Conservation (phyloP, 495 filamentous ascomycete genomes). For the Talaromyces ruber region DNA sequence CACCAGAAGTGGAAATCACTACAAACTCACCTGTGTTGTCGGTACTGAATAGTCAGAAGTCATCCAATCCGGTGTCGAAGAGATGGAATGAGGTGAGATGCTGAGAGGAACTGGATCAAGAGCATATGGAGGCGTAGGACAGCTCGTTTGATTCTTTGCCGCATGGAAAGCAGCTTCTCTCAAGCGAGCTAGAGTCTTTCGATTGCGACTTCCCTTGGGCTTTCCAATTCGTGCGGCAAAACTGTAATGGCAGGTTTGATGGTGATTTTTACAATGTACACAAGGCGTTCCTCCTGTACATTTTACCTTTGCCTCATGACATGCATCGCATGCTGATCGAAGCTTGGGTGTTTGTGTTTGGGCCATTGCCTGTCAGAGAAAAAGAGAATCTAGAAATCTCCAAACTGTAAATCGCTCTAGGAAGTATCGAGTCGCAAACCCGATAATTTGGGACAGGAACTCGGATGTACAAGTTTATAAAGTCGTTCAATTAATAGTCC, state of each 20-base stretch:
- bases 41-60: not conserved
- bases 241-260: slow-evolving; percentile 7
- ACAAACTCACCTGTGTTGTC: not conserved
- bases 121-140: not conserved
- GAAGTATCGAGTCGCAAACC: not conserved
- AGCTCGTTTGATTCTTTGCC: not conserved
- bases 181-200: slow-evolving; percentile 8
- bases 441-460: not conserved
- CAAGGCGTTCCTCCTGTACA: slow-evolving; percentile 9
- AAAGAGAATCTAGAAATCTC: not conserved
- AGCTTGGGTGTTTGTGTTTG: slow-evolving; percentile 6
- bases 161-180: slow-evolving; percentile 1
- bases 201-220: slow-evolving; percentile 10
- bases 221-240: slow-evolving; percentile 7
- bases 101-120: not conserved
- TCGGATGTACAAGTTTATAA: not conserved
- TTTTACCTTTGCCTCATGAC: slow-evolving; percentile 9
- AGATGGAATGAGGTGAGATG: not conserved
- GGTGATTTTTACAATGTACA: slow-evolving; percentile 5
- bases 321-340: slow-evolving; percentile 10
- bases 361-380: not conserved
- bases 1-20: not conserved
- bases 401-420: not conserved
- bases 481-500: not conserved
- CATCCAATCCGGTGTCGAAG: not conserved